A percentile compares a stretch with the other conserved stretches of the same genome.
Conservation (phyloP, 441 rosid species). For the Rhodomyrtus psidioides region DNA sequence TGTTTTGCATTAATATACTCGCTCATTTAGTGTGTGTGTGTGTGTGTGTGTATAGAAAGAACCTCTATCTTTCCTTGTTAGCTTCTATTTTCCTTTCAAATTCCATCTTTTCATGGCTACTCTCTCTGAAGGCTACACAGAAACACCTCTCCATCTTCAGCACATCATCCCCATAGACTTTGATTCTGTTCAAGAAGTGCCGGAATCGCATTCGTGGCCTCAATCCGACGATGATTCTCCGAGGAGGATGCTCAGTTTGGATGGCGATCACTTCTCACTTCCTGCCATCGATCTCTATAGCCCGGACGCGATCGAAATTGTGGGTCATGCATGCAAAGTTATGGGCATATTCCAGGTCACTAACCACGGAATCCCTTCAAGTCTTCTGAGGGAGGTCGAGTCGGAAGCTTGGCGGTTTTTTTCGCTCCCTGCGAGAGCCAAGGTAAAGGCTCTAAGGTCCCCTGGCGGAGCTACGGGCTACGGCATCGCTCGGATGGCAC, state of each 20-base stretch:
- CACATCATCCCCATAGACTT: constrained; percentile 38
- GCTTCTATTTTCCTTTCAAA: not conserved
- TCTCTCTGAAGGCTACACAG: constrained; percentile 27
- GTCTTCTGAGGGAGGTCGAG: constrained; percentile 14
- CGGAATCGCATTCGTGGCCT: not conserved
- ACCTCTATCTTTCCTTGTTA: not conserved
- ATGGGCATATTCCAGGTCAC: constrained; percentile 30
- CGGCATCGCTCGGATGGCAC: constrained; percentile 26
- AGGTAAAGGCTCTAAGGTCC: constrained; percentile 25
- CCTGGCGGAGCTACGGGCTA: constrained; percentile 25
- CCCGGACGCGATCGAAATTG: not conserved
- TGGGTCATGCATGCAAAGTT: constrained; percentile 23
- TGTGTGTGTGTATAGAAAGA: not conserved
- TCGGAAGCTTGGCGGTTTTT: constrained; percentile 21
- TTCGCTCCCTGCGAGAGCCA: constrained; percentile 21
- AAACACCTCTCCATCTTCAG: constrained; percentile 24
- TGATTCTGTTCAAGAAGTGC: constrained; percentile 13
- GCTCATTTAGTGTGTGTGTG: not conserved
- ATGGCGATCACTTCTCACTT: not conserved
- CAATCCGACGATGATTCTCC: not conserved
- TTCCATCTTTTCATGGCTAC: constrained; percentile 8
- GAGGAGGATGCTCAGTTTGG: constrained; percentile 17
- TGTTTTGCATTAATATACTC: not conserved
- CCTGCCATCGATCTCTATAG: constrained; percentile 21
- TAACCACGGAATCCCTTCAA: constrained; percentile 21